These are phyloP conservation scores for Umbelopsis ramanniana DNA, from an alignment of 192 early-diverging fungal species.

Conservation along the genomic window DNA sequence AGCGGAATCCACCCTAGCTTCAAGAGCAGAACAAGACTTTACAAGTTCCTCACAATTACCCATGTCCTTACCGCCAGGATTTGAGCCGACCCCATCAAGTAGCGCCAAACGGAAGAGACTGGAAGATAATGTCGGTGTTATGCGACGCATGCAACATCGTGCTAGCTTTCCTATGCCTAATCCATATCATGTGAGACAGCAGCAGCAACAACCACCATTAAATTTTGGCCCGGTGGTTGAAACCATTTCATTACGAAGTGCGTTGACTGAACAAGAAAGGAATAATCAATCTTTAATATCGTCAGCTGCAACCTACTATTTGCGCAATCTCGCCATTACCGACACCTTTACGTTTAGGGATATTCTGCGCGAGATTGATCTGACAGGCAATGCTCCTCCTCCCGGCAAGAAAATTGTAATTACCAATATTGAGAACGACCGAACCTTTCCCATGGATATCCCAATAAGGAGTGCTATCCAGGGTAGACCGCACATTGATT, in stretches of 20 bases:
- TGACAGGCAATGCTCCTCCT: conserved; percentile 37
- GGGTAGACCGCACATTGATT: conserved; percentile 29
- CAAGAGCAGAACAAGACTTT: conserved; percentile 4
- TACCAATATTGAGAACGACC: conserved; percentile 30
- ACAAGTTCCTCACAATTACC: conserved; percentile 19
- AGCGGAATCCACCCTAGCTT: conserved; percentile 3
- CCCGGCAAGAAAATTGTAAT: conserved; percentile 44
- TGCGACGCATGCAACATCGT: conserved; percentile 16
- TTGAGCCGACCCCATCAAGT: conserved; percentile 24
- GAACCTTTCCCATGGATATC: conserved; percentile 39
- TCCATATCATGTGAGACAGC: background rate
- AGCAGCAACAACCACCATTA: conserved; percentile 5
- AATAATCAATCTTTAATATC: conserved; percentile 9
- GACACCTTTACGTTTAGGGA: conserved; percentile 40
- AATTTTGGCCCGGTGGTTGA: conserved; percentile 26
- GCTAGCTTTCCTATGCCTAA: background rate
- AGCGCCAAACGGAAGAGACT: conserved; percentile 13
- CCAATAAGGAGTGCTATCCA: conserved; percentile 38
- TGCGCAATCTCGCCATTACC: conserved; percentile 42
- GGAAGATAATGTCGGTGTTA: background rate
- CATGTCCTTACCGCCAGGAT: conserved; percentile 4
- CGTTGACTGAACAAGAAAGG: background rate
- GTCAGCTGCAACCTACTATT: conserved; percentile 28
- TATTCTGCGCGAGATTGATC: conserved; percentile 34
- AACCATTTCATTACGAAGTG: conserved; percentile 33